These are phyloP conservation scores for Hymenoscyphus salicellus DNA, from an alignment of 2,329 filamentous ascomycete species.

Conservation along the genomic window DNA sequence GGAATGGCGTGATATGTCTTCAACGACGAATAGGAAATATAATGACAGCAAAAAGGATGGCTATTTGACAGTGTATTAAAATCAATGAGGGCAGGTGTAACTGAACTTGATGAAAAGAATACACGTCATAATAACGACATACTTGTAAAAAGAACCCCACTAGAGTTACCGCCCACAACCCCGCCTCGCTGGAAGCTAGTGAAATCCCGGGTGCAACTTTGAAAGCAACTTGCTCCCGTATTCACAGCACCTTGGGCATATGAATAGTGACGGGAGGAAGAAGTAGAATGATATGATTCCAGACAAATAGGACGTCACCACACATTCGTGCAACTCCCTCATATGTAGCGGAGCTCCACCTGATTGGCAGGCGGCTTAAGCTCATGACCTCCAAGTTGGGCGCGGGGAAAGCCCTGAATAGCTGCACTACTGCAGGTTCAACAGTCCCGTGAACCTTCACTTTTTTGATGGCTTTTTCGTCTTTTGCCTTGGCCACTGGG, in stretches of 20 bases:
- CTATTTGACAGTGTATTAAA: neutral
- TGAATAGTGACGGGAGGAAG: neutral
- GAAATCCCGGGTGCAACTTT: neutral
- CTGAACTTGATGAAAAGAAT: neutral
- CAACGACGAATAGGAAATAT: too few species aligned
- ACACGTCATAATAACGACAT: conserved; percentile 3
- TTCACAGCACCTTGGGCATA: too few species aligned
- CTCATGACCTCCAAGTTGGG: neutral
- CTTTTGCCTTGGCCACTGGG: neutral
- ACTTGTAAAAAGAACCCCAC: neutral
- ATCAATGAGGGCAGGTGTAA: neutral
- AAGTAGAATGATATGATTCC: neutral
- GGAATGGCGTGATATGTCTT: too few species aligned
- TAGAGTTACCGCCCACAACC: neutral
- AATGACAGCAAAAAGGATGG: too few species aligned
- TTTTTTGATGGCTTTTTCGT: conserved; percentile 3
- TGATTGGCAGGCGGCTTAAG: neutral
- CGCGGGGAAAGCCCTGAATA: neutral
- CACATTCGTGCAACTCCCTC: neutral
- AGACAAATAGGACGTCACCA: neutral
- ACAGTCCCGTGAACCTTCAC: conserved; percentile 12
- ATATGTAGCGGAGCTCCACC: neutral
- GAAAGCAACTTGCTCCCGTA: neutral
- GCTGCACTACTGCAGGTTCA: conserved; percentile 17
- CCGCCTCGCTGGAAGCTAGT: neutral